Conservation (phyloP, 495 filamentous ascomycete genomes). For the Xylaria venustula region DNA sequence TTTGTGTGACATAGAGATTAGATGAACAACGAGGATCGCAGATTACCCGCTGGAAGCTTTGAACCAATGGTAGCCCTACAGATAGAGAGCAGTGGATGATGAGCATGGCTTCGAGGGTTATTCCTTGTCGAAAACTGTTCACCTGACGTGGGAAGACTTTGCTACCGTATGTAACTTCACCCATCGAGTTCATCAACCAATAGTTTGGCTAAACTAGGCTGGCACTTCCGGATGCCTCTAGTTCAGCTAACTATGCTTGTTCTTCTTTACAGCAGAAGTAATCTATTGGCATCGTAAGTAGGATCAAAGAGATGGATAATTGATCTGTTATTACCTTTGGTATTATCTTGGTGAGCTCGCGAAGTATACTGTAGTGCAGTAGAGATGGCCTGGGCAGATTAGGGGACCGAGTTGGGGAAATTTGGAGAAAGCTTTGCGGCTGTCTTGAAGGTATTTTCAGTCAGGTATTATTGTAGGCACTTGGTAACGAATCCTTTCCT, state of each 20-base stretch:
- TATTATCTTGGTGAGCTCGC: no score
- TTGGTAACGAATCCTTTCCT: no score
- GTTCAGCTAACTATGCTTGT: no score
- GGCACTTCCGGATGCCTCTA: no score
- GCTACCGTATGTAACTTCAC: no score
- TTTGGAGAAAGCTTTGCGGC: constrained; percentile 11
- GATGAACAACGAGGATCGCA: neutral
- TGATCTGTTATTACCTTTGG: no score
- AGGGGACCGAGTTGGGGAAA: constrained; percentile 9
- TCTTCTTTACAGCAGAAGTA: no score
- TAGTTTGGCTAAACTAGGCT: neutral
- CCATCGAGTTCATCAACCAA: neutral
- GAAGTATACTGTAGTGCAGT: no score
- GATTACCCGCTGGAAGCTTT: neutral
- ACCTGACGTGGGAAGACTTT: constrained; percentile 1
- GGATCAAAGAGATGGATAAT: no score
- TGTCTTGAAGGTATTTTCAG: constrained; percentile 3
- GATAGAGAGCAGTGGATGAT: neutral
- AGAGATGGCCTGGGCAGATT: neutral
- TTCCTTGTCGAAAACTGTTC: constrained; percentile 9
- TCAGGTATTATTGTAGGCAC: neutral
- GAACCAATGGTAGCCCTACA: constrained; percentile 2
- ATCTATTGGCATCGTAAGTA: no score
- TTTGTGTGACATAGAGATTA: constrained; percentile 1
- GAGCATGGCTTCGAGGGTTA: constrained; percentile 1